Conservation (phyloP, 768 basidiomycete genomes). For the Mrakia blollopis region DNA sequence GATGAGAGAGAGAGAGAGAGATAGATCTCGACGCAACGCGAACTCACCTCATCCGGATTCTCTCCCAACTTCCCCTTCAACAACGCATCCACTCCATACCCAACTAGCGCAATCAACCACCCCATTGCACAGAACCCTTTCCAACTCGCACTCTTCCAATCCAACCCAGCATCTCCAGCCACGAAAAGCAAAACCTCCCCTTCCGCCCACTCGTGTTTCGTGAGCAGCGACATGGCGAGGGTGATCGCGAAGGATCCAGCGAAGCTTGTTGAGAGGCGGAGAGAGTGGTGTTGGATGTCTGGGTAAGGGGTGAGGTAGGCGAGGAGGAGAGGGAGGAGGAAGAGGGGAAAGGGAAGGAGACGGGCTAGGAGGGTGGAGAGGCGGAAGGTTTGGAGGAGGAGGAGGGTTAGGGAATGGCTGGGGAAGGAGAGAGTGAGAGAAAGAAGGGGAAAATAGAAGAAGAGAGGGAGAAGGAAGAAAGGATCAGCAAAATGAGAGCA, state of each 20-base stretch:
- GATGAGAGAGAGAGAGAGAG: not conserved
- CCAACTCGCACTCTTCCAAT: not conserved
- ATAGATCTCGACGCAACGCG: not conserved
- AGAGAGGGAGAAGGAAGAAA: not conserved
- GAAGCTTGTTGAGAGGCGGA: not conserved
- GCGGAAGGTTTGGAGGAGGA: conserved; percentile 9
- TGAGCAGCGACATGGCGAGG: not conserved
- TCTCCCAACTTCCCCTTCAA: conserved; percentile 5
- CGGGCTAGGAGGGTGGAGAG: not conserved
- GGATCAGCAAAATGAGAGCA: too few relatives aligned
- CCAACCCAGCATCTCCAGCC: not conserved
- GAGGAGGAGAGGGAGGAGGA: conserved; percentile 6
- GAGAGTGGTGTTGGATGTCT: not conserved
- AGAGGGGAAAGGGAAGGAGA: not conserved
- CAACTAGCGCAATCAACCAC: not conserved
- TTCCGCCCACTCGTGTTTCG: not conserved
- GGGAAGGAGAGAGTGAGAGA: not conserved
- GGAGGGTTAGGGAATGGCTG: conserved; percentile 9
- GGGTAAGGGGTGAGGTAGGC: not conserved
- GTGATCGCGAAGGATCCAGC: not conserved
- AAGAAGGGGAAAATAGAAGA: too few relatives aligned
- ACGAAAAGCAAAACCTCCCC: not conserved
- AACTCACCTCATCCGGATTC: conserved; percentile 3
- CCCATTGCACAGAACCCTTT: not conserved
- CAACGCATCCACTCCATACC: not conserved